Base-by-base conservation (phyloP, 805 yeast genomes). In the Candida multigemmis region DNA sequence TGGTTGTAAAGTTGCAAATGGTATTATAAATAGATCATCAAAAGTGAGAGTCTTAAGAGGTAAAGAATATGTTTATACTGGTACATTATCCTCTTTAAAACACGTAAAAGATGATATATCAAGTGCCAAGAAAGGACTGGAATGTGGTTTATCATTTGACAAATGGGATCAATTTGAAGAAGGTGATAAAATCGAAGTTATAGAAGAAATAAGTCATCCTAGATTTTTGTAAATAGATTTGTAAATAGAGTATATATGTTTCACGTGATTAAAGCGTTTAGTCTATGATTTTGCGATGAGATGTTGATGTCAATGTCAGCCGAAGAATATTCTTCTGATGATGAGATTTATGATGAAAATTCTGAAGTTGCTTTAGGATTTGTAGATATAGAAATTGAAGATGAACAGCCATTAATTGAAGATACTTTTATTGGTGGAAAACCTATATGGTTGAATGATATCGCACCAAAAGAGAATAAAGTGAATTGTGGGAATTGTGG, bases 381-480 rank as follows among this genome's bases (percentile, higher is more conserved):
- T 41, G 71, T 75, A 7, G 91, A 81, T 41, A 65, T 70, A 1
- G 68, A 61, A 3, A 73, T 65, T 24, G 46, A 50, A 2, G 61
- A 53, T 1, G 49, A 45, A 6, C 38, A 7, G 16, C 64, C 64
- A 4, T 46, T 57, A 3, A 42, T 59, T n/a, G 68, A 61, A 31
- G 95, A 85, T 42, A 74, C 93, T 0, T 77, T 84, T 36, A 66
- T 89, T 17, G 97, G 97, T 1, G 93, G 94, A 1, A 41, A 48
- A 21, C 66, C 68, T 6, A 44, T 74, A 6, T 79, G 94, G 93
- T 49, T 84, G 18, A 68, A 77, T 36, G 56, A 61, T 1, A 74
- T 84, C 0, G 48, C 57, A 3, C 91, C 94, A 1, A 52, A 62
- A 11, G 56, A 57, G 1, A 67, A 65, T 3, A 48, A 72, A 12